Percentiles rank a stretch among this genome's conserved stretches.
phyloP scores from a whole-genome alignment of 441 rosid genomes.

The Euphorbia schlechtendalii region DNA sequence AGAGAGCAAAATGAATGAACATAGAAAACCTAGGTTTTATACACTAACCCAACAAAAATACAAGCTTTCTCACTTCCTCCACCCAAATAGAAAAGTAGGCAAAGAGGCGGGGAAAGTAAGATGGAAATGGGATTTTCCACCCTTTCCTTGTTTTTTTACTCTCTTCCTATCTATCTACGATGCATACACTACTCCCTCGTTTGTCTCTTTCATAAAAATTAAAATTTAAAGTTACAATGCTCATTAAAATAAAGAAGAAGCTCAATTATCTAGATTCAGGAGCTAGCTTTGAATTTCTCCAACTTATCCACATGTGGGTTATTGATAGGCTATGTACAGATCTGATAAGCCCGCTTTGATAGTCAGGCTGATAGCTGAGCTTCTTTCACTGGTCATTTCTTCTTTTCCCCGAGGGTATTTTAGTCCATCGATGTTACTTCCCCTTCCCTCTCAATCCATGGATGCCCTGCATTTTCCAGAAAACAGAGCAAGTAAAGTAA shows the following conservation, averaged over 20 bases:
- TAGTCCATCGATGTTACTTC: conserved; percentile 30
- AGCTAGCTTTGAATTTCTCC: conserved; percentile 17
- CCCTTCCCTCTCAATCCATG: conserved; percentile 65
- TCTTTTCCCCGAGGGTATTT: conserved; percentile 12
- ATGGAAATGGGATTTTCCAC: no score
- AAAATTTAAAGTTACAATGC: background rate
- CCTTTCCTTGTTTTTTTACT: no score
- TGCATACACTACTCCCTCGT: no score
- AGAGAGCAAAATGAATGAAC: no score
- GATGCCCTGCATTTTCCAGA: conserved; percentile 48
- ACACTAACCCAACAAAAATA: no score
- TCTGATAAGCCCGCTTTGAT: conserved; percentile 18
- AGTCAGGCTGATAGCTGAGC: background rate
- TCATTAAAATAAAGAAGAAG: background rate
- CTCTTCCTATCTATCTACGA: no score
- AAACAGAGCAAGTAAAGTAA: conserved; percentile 2
- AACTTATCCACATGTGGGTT: background rate
- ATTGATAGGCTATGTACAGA: conserved; percentile 10
- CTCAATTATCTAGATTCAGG: background rate
- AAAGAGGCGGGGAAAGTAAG: conserved; percentile 28
- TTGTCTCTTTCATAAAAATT: no score
- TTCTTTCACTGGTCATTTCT: background rate
- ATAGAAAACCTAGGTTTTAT: no score
- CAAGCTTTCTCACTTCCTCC: no score
- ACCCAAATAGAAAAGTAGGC: background rate